phyloP scores from a whole-genome alignment of 768 basidiomycete species.

The Pleurotus eryngii region DNA sequence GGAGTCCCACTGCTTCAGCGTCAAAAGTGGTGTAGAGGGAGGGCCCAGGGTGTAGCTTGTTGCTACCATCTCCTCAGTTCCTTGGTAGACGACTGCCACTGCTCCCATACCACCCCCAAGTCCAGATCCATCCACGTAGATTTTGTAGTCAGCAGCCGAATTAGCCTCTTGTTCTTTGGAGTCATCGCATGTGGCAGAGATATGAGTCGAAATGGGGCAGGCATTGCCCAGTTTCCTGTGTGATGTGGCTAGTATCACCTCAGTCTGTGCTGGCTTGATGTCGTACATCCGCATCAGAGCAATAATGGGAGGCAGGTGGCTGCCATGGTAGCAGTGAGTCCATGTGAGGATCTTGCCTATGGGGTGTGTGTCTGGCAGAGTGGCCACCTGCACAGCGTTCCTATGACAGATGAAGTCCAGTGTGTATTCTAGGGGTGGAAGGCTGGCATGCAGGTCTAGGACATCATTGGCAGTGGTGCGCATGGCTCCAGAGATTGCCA shows the following conservation, averaged over 20 bases:
- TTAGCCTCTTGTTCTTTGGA: not conserved
- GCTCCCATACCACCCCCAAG: constrained; percentile 18
- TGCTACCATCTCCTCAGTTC: not conserved
- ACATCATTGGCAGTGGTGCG: too few relatives aligned
- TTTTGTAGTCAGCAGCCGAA: not conserved
- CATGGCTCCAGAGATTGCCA: not conserved
- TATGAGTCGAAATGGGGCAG: too few relatives aligned
- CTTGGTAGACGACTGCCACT: constrained; percentile 13
- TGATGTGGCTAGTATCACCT: too few relatives aligned
- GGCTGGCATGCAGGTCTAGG: too few relatives aligned
- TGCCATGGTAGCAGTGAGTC: too few relatives aligned
- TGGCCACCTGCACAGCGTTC: constrained; percentile 10
- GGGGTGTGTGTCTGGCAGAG: constrained; percentile 15
- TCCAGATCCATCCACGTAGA: constrained; percentile 20
- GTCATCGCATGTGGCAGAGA: too few relatives aligned
- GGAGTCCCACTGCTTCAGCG: not conserved
- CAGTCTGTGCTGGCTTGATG: too few relatives aligned
- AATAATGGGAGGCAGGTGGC: too few relatives aligned
- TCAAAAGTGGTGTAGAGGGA: constrained; percentile 18
- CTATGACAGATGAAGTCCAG: constrained; percentile 2
- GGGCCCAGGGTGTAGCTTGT: constrained; percentile 12
- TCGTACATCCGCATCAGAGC: too few relatives aligned
- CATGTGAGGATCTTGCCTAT: constrained; percentile 3
- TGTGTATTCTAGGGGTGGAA: too few relatives aligned
- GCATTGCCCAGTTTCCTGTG: too few relatives aligned